Conservation (phyloP, 352 stramenopile genomes). For the Aphanomyces euteiches region DNA sequence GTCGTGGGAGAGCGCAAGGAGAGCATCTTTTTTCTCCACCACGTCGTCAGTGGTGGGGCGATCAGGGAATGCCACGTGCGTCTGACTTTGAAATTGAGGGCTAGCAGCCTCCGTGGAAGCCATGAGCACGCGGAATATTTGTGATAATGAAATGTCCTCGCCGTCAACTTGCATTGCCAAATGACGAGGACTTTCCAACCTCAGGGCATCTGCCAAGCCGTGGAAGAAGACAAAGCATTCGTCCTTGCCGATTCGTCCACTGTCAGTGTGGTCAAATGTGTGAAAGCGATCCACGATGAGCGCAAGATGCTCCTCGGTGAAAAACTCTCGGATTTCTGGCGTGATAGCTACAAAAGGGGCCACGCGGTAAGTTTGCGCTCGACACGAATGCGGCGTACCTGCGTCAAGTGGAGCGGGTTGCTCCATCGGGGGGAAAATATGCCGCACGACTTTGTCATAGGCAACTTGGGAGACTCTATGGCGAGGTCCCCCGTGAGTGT, state of each 20-base stretch:
- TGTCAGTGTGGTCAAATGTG: constrained; percentile 23
- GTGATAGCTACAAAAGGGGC: constrained; percentile 9
- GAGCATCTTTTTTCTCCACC: not conserved
- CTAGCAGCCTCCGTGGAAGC: not conserved
- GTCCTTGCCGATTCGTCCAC: constrained; percentile 10
- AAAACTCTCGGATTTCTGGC: not conserved
- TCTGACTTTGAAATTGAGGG: too few species aligned
- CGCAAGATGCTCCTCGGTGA: not conserved
- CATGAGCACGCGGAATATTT: constrained; percentile 11
- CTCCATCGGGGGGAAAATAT: not conserved
- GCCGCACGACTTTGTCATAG: constrained; percentile 18
- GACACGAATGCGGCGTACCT: not conserved
- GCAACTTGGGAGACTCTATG: constrained; percentile 14
- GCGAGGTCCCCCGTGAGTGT: not conserved
- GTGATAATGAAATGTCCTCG: constrained; percentile 2
- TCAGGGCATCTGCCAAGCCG: constrained; percentile 7
- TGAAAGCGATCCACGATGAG: constrained; percentile 25
- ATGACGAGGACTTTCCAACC: constrained; percentile 2
- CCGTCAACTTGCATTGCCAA: not conserved
- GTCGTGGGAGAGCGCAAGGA: not conserved
- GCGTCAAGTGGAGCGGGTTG: not conserved
- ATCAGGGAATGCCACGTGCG: not conserved
- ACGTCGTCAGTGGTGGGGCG: not conserved
- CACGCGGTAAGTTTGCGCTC: not conserved
- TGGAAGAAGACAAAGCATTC: constrained; percentile 25